phyloP scores from a whole-genome alignment of 1,284 basidiomycete species.

The Porogramme epimiltina region DNA sequence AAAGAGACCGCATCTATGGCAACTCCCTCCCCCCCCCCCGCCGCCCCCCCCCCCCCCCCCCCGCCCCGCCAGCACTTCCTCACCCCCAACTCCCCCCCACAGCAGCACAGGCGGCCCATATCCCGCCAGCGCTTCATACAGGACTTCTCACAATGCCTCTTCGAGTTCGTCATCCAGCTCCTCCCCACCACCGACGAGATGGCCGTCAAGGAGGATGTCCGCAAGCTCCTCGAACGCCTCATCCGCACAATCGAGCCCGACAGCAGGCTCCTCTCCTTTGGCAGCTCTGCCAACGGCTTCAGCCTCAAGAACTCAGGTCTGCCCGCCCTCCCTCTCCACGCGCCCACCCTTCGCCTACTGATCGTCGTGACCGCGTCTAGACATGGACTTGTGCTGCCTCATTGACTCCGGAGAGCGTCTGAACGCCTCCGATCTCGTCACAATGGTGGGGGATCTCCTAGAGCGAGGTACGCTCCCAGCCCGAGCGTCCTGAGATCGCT shows the following conservation, averaged over 20 bases:
- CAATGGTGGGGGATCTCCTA: conserved; percentile 90
- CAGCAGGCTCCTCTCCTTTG: conserved; percentile 90
- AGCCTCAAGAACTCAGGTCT: conserved; percentile 92
- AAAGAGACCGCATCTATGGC: conserved; percentile 21
- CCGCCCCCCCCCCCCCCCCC: conserved; percentile 19
- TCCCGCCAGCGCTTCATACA: conserved; percentile 62
- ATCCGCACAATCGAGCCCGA: conserved; percentile 94
- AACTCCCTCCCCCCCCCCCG: conserved; percentile 23
- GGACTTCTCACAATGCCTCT: conserved; percentile 71
- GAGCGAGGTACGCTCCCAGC: conserved; percentile 70
- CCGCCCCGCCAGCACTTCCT: conserved; percentile 25
- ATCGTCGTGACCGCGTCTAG: conserved; percentile 42
- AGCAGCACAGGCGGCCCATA: conserved; percentile 35
- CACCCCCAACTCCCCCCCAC: conserved; percentile 28
- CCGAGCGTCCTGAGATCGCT: conserved; percentile 2
- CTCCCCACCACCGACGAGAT: conserved; percentile 89
- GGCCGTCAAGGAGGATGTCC: conserved; percentile 93
- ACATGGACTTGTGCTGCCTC: conserved; percentile 98
- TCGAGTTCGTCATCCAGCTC: conserved; percentile 88
- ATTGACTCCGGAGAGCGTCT: conserved; percentile 82
- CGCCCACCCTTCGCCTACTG: conserved; percentile 7
- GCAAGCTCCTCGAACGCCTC: conserved; percentile 91
- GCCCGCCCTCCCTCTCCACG: conserved; percentile 26
- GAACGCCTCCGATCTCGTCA: conserved; percentile 88
- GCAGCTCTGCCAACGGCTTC: conserved; percentile 93